phyloP scores from a whole-genome alignment of 306 rosid genomes.

The Cicer chorassanicum region DNA sequence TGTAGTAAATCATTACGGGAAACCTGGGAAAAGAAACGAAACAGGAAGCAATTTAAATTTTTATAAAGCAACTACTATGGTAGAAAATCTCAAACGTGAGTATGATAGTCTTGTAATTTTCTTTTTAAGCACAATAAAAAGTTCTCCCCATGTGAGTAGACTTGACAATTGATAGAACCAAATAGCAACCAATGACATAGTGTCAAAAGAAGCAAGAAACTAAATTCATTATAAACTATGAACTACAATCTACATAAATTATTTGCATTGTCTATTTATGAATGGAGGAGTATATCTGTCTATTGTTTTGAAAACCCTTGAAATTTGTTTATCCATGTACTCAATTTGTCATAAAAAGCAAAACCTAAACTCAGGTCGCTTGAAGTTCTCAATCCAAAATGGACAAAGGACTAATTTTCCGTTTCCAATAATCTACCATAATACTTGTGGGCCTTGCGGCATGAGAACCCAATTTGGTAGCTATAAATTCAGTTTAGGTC shows the following conservation, averaged over 20 bases:
- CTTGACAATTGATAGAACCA: constrained; percentile 20
- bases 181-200: constrained; percentile 37
- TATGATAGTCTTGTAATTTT: constrained; percentile 2
- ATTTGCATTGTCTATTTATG: constrained; percentile 19
- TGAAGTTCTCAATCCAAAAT: constrained; percentile 9
- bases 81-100: constrained; percentile 32
- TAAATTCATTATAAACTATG: constrained; percentile 15
- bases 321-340: constrained; percentile 27
- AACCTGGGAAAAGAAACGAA: constrained; percentile 61
- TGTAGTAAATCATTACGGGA: constrained; percentile 71
- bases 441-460: constrained; percentile 33
- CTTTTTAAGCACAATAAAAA: constrained; percentile 11
- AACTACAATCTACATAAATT: not conserved
- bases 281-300: constrained; percentile 31
- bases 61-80: constrained; percentile 17
- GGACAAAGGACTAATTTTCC: constrained; percentile 1
- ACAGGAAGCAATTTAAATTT: constrained; percentile 45
- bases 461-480: constrained; percentile 7
- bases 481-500: constrained; percentile 15
- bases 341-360: constrained; percentile 29
- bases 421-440: constrained; percentile 27
- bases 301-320: constrained; percentile 36
- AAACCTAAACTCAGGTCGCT: constrained; percentile 8
- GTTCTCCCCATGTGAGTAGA: constrained; percentile 13
- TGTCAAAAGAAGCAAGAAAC: constrained; percentile 31